These are phyloP conservation scores for Wallacemonas sp. DNA, from an alignment of 208 protist genomes.

Conservation along the genomic window DNA sequence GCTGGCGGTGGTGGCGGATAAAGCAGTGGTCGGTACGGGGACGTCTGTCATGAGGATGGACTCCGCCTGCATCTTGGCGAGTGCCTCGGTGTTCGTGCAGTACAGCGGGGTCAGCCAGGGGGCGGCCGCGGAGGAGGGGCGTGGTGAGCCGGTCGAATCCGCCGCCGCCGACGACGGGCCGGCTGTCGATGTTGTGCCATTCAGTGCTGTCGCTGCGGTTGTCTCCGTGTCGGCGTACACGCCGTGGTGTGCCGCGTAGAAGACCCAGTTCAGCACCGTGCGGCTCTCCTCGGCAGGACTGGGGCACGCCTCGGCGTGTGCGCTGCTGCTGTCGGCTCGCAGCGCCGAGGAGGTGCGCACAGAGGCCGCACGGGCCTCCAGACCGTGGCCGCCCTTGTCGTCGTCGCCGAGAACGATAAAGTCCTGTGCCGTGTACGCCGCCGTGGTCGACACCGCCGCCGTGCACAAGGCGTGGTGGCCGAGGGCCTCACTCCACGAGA, in stretches of 20 bases:
- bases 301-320: too few species aligned
- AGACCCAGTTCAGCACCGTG: not conserved
- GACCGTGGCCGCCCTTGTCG: too few species aligned
- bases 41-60: not conserved
- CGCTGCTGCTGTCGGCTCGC: too few species aligned
- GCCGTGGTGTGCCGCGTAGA: constrained; percentile 2
- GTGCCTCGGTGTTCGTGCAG: not conserved
- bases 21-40: constrained; percentile 1
- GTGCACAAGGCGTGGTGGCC: constrained; percentile 23
- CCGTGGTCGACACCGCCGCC: not conserved
- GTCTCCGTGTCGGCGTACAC: not conserved
- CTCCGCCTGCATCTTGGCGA: constrained; percentile 7
- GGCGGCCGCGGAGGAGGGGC: not conserved
- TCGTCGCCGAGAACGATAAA: constrained; percentile 22
- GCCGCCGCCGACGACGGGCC: not conserved
- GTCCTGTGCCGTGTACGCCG: not conserved
- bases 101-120: not conserved
- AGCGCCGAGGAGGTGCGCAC: too few species aligned
- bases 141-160: too few species aligned
- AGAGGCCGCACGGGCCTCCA: too few species aligned
- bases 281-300: not conserved
- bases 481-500: constrained; percentile 50
- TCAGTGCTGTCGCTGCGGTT: not conserved
- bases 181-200: not conserved
- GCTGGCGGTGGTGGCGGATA: too few species aligned